phyloP scores from a whole-genome alignment of 371 early-diverging fungal species.

The Choanephora cucurbitarum region DNA sequence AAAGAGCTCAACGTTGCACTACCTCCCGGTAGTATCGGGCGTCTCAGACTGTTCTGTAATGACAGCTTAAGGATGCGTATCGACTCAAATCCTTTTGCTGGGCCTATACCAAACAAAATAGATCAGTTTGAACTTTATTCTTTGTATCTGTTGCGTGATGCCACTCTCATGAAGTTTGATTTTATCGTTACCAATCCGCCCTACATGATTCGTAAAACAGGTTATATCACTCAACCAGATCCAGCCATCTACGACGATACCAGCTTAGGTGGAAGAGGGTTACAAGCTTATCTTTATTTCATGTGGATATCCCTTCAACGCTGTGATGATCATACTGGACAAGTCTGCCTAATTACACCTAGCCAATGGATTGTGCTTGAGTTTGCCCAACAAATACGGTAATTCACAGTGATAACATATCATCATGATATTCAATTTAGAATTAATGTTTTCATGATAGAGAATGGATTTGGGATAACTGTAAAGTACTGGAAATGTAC shows the following conservation, averaged over 20 bases:
- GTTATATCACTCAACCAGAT: conserved; percentile 60
- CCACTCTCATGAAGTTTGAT: conserved; percentile 48
- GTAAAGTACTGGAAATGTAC: conserved; percentile 55
- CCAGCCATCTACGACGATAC: conserved; percentile 54
- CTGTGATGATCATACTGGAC: conserved; percentile 39
- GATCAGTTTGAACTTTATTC: conserved; percentile 45
- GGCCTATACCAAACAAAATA: neutral
- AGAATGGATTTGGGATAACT: conserved; percentile 61
- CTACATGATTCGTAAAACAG: conserved; percentile 68
- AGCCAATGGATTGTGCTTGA: conserved; percentile 69
- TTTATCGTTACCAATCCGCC: conserved; percentile 72
- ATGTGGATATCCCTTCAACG: conserved; percentile 50
- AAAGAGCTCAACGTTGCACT: conserved; percentile 18
- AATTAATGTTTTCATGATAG: too few relatives aligned
- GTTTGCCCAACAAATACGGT: conserved; percentile 60
- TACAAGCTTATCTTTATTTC: conserved; percentile 50
- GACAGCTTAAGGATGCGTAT: conserved; percentile 54
- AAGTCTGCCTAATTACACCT: conserved; percentile 52
- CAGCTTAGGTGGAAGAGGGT: conserved; percentile 48
- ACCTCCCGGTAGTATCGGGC: conserved; percentile 21
- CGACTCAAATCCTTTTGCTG: conserved; percentile 22
- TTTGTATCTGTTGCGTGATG: conserved; percentile 46
- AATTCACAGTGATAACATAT: too few relatives aligned
- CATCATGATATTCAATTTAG: too few relatives aligned
- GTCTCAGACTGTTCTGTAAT: conserved; percentile 57